Evolutionary conservation across 78 protist species (phyloP), one percentile per base, ranked within the genome.

Genomic region (Anaeramoeba flamelloides): DNA sequence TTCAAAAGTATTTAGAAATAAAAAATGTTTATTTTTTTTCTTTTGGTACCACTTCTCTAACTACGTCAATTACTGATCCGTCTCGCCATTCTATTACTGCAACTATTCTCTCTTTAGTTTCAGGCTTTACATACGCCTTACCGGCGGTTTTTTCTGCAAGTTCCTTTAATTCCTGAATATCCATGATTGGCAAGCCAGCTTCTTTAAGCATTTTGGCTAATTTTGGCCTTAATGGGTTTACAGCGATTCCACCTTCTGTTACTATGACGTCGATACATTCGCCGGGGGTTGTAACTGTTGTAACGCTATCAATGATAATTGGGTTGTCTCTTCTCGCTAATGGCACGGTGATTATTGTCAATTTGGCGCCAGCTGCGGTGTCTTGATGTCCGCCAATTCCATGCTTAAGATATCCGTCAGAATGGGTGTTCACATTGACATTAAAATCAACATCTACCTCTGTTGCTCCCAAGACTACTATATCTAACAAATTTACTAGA

Each of bases 291-390:
- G 82, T 80, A 77, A 8, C 2, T 75, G 75, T 33, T 4, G 82
- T 80, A 17, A 80, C 82, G 34, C 39, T 31, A 17, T 53, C 78
- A 34, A 8, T 1, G 2, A 80, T 34, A 34, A 8, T 34, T 33
- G 82, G 82, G 82, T 80, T 80, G 75, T 1, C 2, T 31, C 82
- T 38, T n/a, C 82, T 75, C 38, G 75, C 75, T 17, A 40, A 32
- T n/a, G 82, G 82, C 22, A 12, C n/a, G 74, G 75, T 39, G 36
- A 80, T 39, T 32, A 80, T 80, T n/a, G 75, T n/a, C 36, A 80
- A 34, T 34, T 80, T 80, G 75, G 75, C 82, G 75, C 82, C 82
- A 31, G 82, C 82, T 33, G 82, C 82, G 2, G 82, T 80, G 74
- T 80, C 82, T 34, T 80, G 82, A 39, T 40, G 75, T 1, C 82